Evolutionary conservation across 306 rosid genomes (phyloP), one percentile per base, ranked within the genome.

Genomic region (Cucurbita maxima): DNA sequence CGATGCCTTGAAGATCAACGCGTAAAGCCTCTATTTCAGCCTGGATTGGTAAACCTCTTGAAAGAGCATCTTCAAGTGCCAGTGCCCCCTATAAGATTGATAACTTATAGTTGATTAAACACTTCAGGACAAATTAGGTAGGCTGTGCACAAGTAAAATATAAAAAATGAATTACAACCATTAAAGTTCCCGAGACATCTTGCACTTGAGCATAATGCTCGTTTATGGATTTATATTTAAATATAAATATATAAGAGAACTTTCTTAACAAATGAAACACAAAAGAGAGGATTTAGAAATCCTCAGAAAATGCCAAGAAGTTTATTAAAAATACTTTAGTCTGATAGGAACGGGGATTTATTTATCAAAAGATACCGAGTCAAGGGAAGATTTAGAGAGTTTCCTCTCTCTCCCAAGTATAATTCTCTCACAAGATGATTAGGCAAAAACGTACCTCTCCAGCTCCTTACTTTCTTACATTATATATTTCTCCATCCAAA

Each of bases 51-150:
- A 86, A 77, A 50, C 99, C 99, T 81, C 76, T 95, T 34, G 96
- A 91, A 77, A 88, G 88, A 73, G 96, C 93, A 80, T 91, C 96
- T 76, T 95, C 96, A 51, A 91, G 83, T 45, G 97, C 93, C 74
- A 95, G 93, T 14, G 96, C 97, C 78, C 93, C 93, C 97, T 89
- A 85, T 58, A 82, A 85, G 79, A 74, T 47, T 51, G 83, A 83
- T 36, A 77, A 66, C 64, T 78, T 74, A 79, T 63, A 58, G 63
- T 67, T 66, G 37, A 14, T 41, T 76, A 68, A 70, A 66, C 54
- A 10, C 18, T 64, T 63, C 10, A 67, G 75, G 52, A 61, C 52
- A 68, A 53, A 75, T 70, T 76, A 61, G 71, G 75, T 71, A 4
- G 22, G 55, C 14, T 19, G 40, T 43, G 72, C 48, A 6, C 54